Conservation (phyloP, 148 eudicot species). For the Vaccinium vitisidaea region DNA sequence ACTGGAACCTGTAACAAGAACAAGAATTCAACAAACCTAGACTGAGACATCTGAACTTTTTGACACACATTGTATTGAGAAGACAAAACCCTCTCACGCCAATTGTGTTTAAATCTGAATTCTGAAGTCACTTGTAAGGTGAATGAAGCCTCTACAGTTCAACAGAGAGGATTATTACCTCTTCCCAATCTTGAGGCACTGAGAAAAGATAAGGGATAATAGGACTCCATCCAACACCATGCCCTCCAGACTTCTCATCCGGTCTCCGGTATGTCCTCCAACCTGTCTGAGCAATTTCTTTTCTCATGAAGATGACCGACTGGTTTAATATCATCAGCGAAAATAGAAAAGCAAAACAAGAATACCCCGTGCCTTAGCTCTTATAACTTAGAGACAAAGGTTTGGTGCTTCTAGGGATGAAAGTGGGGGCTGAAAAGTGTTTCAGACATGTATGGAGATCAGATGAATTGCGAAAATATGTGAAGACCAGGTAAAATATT, state of each 20-base stretch:
- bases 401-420: not conserved
- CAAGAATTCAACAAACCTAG: not conserved
- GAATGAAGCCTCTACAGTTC: not conserved
- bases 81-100: not conserved
- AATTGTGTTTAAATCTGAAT: too few relatives aligned
- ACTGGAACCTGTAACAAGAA: conserved; percentile 63
- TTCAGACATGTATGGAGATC: not conserved
- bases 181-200: conserved; percentile 81
- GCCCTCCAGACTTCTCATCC: conserved; percentile 94
- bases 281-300: conserved; percentile 84
- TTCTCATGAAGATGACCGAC: conserved; percentile 24
- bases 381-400: not conserved
- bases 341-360: not conserved
- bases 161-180: conserved; percentile 42
- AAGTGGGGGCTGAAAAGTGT: not conserved
- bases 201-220: conserved; percentile 85
- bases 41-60: not conserved
- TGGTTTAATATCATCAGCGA: conserved; percentile 19
- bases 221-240: conserved; percentile 99
- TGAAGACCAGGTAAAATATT: not conserved
- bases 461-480: not conserved
- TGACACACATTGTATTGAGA: not conserved
- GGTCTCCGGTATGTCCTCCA: conserved; percentile 97
- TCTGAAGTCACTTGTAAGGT: not conserved
- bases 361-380: not conserved